phyloP scores from a whole-genome alignment of 495 filamentous ascomycete genomes.

The Entonaema liquescens region DNA sequence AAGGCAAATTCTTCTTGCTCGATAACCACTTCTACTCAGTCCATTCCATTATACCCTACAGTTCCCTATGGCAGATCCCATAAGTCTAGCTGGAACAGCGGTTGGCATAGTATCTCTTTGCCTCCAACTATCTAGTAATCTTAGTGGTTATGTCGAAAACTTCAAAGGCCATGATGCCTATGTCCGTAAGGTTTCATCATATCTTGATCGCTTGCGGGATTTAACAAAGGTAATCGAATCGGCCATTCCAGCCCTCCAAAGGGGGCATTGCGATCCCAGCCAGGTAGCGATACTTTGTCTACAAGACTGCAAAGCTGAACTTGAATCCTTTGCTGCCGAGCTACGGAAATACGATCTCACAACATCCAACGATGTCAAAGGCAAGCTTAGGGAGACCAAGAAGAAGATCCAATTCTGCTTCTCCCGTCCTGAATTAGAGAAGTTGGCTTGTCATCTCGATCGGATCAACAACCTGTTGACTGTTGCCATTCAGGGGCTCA shows the following conservation, averaged over 20 bases:
- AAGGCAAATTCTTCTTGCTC: too few relatives aligned
- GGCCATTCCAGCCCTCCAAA: neutral
- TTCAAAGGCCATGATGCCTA: neutral
- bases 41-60: too few relatives aligned
- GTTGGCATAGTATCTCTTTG: constrained; percentile 15
- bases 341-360: neutral
- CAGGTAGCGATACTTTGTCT: neutral
- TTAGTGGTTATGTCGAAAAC: neutral
- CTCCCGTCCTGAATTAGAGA: constrained; percentile 4
- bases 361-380: neutral
- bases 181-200: neutral
- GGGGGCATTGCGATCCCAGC: neutral
- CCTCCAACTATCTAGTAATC: constrained; percentile 5
- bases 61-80: neutral
- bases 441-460: neutral
- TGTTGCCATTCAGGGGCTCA: too few relatives aligned
- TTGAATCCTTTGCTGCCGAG: neutral
- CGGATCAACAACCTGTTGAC: neutral
- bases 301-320: neutral
- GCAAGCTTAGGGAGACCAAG: constrained; percentile 1
- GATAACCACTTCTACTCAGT: too few relatives aligned
- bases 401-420: constrained; percentile 10
- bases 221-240: neutral
- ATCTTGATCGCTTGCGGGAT: neutral
- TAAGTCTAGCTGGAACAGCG: neutral